These are phyloP conservation scores for Gossypium thurberi DNA, from an alignment of 345 rosid species.

Conservation along the genomic window DNA sequence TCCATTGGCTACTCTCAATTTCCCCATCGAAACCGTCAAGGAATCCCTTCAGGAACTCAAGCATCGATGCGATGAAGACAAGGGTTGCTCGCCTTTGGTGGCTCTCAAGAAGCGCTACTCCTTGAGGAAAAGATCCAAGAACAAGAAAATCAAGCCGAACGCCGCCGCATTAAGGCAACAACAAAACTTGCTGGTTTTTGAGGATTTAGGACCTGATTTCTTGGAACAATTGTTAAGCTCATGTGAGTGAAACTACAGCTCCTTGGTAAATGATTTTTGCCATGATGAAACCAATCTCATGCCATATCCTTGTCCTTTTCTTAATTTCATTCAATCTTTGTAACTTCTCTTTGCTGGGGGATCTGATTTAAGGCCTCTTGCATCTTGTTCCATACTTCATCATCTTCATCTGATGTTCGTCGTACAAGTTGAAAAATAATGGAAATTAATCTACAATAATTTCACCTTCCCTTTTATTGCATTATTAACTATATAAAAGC, in stretches of 20 bases:
- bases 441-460: not conserved
- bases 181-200: conserved; percentile 43
- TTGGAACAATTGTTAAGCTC: conserved; percentile 61
- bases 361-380: not conserved
- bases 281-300: too few species aligned
- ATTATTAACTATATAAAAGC: too few species aligned
- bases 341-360: not conserved
- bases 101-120: conserved; percentile 56
- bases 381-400: not conserved
- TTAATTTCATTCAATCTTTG: not conserved
- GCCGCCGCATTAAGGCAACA: conserved; percentile 1
- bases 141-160: conserved; percentile 24
- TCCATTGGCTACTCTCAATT: conserved; percentile 49
- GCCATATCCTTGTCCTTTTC: not conserved
- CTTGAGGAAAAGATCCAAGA: conserved; percentile 32
- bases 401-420: not conserved
- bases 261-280: not conserved
- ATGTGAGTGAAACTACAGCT: conserved; percentile 22
- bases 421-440: conserved; percentile 2
- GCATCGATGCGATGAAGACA: conserved; percentile 22
- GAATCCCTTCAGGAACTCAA: conserved; percentile 51
- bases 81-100: conserved; percentile 61
- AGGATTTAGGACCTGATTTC: conserved; percentile 66
- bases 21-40: conserved; percentile 41
- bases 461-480: not conserved